A percentile compares a stretch with the other conserved stretches of the same genome.
Evolutionary conservation across 164 flowering plant genomes (phyloP).

Genomic region (Macadamia tetraphylla): DNA sequence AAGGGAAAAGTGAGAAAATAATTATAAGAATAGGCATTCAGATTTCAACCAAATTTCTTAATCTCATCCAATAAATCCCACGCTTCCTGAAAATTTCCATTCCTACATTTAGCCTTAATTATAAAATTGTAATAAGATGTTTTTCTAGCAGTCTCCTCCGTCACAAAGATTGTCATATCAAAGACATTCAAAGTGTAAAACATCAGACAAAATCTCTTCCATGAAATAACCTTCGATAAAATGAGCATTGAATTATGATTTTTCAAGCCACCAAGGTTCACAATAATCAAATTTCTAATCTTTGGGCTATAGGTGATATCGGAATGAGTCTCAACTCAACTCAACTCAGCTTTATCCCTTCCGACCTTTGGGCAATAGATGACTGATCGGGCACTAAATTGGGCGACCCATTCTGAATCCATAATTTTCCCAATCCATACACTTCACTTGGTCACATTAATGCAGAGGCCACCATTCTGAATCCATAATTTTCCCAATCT

Average conservation of each 20-base stretch:
- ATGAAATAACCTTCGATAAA: conserved; percentile 31
- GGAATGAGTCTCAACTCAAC: not conserved
- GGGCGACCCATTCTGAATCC: too few relatives aligned
- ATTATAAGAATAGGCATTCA: conserved; percentile 35
- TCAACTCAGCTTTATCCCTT: too few relatives aligned
- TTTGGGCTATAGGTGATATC: conserved; percentile 16
- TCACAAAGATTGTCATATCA: conserved; percentile 47
- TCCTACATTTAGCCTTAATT: conserved; percentile 39
- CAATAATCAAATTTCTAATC: conserved; percentile 43
- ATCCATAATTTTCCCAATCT: too few relatives aligned
- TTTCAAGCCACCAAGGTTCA: conserved; percentile 40
- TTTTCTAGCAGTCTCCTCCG: conserved; percentile 38
- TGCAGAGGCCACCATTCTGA: too few relatives aligned
- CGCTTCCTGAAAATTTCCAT: conserved; percentile 34
- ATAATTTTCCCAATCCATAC: too few relatives aligned
- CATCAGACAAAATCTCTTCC: conserved; percentile 14
- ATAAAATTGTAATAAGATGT: conserved; percentile 44
- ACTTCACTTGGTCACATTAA: too few relatives aligned
- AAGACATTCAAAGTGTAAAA: conserved; percentile 31
- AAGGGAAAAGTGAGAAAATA: conserved; percentile 45
- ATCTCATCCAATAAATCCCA: conserved; percentile 36
- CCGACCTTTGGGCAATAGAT: too few relatives aligned
- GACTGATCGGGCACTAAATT: too few relatives aligned
- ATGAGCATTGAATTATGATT: conserved; percentile 36
- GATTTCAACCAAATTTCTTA: conserved; percentile 34